Evolutionary conservation across 495 filamentous ascomycete species (phyloP).

Genomic region (Jackrogersella minutella): DNA sequence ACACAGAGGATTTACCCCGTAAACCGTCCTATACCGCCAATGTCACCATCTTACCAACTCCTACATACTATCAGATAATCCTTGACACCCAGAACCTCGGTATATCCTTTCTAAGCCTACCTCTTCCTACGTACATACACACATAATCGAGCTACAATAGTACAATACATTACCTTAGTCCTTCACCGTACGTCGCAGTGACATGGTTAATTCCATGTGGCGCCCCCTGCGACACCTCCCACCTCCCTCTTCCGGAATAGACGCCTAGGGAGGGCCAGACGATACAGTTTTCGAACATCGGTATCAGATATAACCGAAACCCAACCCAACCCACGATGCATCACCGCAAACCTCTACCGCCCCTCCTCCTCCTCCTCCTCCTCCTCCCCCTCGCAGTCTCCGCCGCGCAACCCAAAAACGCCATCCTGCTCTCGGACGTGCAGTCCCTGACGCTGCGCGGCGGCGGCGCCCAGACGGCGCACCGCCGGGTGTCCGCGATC

Average conservation of each 20-base stretch:
- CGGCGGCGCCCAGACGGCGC: conserved; percentile 64
- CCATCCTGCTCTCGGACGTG: conserved; percentile 79
- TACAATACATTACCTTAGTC: not conserved
- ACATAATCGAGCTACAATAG: not conserved
- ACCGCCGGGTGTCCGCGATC: conserved; percentile 78
- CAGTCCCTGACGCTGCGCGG: conserved; percentile 78
- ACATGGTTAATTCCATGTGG: not conserved
- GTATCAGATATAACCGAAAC: conserved; percentile 1
- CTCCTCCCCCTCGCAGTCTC: conserved; percentile 46
- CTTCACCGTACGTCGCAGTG: not conserved
- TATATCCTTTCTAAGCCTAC: not conserved
- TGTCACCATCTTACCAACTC: not conserved
- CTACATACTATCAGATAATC: no score
- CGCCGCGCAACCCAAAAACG: conserved; percentile 52
- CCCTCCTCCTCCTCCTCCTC: conserved; percentile 46
- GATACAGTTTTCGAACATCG: not conserved
- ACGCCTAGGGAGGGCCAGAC: not conserved
- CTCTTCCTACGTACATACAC: not conserved
- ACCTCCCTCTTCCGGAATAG: not conserved
- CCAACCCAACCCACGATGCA: conserved; percentile 11
- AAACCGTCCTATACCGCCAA: not conserved
- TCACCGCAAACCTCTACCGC: conserved; percentile 1
- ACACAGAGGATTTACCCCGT: not conserved
- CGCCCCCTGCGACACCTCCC: not conserved
- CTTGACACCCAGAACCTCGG: not conserved